These are phyloP conservation scores for Colletotrichum sp. DNA, from an alignment of 2,329 filamentous ascomycete species.

Conservation along the genomic window DNA sequence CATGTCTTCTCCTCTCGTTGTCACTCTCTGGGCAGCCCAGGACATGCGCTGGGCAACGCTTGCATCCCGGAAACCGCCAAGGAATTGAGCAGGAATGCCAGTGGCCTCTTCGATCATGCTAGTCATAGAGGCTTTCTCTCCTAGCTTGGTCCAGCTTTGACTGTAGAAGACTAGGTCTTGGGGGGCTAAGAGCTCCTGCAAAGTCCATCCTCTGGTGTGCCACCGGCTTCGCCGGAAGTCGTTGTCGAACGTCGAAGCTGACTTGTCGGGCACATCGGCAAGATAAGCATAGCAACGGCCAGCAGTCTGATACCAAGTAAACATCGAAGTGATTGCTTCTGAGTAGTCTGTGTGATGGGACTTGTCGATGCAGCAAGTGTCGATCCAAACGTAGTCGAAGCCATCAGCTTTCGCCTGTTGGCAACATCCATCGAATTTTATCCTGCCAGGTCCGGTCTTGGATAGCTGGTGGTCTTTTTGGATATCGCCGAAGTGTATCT, in stretches of 20 bases:
- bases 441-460: background rate
- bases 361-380: background rate
- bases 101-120: background rate
- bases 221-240: background rate
- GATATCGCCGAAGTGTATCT: background rate
- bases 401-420: background rate
- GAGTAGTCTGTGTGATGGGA: background rate
- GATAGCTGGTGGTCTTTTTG: background rate
- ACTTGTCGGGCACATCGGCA: background rate
- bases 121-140: background rate
- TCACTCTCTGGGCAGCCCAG: background rate
- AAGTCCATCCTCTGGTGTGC: background rate
- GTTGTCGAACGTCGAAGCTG: background rate
- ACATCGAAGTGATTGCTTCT: background rate
- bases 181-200: background rate
- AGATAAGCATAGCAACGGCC: background rate
- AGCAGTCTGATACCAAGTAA: background rate
- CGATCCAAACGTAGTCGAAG: background rate
- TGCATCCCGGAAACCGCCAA: background rate
- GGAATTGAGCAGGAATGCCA: background rate
- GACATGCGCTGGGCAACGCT: background rate
- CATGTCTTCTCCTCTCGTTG: background rate
- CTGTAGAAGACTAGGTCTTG: background rate
- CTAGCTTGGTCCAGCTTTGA: background rate
- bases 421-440: background rate